phyloP scores from a whole-genome alignment of 129 eudicot genomes.

The Pittosporum tobira region DNA sequence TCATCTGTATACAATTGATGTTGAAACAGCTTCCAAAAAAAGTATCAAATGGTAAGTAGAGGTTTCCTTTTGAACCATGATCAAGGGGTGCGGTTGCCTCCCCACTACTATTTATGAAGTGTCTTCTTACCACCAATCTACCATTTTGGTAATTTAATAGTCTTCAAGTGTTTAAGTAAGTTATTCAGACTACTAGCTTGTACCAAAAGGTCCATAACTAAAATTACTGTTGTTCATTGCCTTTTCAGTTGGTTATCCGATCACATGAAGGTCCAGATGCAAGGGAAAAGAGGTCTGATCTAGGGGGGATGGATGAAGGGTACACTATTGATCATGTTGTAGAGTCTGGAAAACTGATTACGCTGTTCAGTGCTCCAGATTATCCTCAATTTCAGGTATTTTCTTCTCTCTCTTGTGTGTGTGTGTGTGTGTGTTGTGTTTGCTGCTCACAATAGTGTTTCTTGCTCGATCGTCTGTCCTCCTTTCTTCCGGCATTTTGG shows the following conservation, averaged over 20 bases:
- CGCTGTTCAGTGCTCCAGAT: constrained; percentile 95
- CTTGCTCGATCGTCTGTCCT: too few relatives aligned
- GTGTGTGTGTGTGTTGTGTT: too few relatives aligned
- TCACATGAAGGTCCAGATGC: constrained; percentile 99
- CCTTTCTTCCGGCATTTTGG: too few relatives aligned
- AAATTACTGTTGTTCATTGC: constrained; percentile 2
- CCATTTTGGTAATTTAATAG: too few relatives aligned
- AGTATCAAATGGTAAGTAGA: too few relatives aligned
- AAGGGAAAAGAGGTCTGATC: constrained; percentile 84
- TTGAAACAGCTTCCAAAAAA: too few relatives aligned
- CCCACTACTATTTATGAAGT: too few relatives aligned
- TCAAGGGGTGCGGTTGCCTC: too few relatives aligned
- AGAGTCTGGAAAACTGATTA: constrained; percentile 86
- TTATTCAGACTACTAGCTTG: not conserved
- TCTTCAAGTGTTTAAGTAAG: not conserved
- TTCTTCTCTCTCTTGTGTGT: not conserved
- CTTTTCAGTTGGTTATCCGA: constrained; percentile 67
- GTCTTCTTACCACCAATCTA: too few relatives aligned
- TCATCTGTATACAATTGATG: too few relatives aligned
- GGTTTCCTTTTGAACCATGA: too few relatives aligned
- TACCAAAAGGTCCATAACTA: not conserved
- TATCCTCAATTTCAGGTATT: constrained; percentile 96
- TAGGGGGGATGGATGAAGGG: constrained; percentile 84
- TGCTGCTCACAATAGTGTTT: too few relatives aligned
- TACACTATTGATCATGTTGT: constrained; percentile 93